Conservation (phyloP, 148 eudicot genomes). For the Silene latifolia region DNA sequence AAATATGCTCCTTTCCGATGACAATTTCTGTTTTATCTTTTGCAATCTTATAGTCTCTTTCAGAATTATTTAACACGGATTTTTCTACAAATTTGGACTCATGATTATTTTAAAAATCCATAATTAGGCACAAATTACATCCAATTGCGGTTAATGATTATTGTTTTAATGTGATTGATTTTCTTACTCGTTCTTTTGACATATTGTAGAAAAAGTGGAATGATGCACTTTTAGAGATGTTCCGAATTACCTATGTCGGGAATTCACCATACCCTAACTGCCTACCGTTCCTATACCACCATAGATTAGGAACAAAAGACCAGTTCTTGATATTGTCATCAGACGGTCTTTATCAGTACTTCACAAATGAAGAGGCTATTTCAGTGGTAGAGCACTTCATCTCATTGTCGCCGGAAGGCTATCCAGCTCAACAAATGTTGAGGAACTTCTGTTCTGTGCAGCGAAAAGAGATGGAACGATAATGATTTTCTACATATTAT, state of each 20-base stretch:
- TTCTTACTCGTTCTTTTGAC: neutral
- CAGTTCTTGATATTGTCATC: slow-evolving; percentile 79
- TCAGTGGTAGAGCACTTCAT: no score
- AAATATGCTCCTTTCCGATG: neutral
- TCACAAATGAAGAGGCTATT: no score
- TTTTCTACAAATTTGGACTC: no score
- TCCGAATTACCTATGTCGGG: slow-evolving; percentile 73
- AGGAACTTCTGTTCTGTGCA: slow-evolving; percentile 77
- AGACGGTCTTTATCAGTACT: slow-evolving; percentile 89
- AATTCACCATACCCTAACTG: slow-evolving; percentile 67
- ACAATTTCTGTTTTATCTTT: neutral
- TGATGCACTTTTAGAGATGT: slow-evolving; percentile 71
- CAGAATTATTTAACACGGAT: no score
- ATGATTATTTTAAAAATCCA: no score
- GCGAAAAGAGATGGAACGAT: slow-evolving; percentile 89
- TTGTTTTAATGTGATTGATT: neutral
- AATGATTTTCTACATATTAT: no score
- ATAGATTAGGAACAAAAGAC: slow-evolving; percentile 61
- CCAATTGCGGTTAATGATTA: no score
- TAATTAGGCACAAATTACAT: no score
- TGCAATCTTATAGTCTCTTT: no score
- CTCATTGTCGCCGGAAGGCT: no score
- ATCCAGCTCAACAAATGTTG: no score
- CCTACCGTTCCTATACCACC: slow-evolving; percentile 62
- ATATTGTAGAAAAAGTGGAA: slow-evolving; percentile 87